phyloP scores from a whole-genome alignment of 75 land plant genomes.

The Isoetes taiwanensis region DNA sequence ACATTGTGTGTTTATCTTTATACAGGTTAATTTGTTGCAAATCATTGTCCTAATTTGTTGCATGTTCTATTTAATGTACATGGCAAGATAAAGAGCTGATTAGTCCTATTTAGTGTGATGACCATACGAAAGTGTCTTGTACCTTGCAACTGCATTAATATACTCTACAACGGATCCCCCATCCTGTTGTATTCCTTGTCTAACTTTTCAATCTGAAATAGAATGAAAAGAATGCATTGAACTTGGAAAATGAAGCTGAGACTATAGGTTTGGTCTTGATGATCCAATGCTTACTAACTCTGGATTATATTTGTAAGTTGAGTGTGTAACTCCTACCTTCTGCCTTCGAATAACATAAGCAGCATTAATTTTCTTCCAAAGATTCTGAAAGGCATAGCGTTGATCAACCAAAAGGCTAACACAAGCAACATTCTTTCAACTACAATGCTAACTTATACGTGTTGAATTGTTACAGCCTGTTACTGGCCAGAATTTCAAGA shows the following conservation, averaged over 20 bases:
- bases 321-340: slow-evolving; percentile 7
- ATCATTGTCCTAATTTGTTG: no score
- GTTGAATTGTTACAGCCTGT: no score
- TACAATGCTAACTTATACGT: no score
- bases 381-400: slow-evolving; percentile 25
- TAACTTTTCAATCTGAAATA: slow-evolving; percentile 7
- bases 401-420: no score
- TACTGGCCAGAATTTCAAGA: no score
- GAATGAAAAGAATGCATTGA: neutral
- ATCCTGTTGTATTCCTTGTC: slow-evolving; percentile 12
- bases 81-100: no score
- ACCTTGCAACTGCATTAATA: slow-evolving; percentile 10
- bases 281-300: neutral
- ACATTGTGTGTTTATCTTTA: no score
- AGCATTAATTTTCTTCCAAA: slow-evolving; percentile 26
- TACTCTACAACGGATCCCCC: slow-evolving; percentile 11
- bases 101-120: no score
- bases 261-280: neutral
- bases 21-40: no score
- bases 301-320: slow-evolving; percentile 10
- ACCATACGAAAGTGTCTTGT: slow-evolving; percentile 7
- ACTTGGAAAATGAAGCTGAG: neutral
- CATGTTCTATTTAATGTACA: no score
- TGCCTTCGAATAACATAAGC: slow-evolving; percentile 17
- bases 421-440: no score